A percentile compares a stretch with the other conserved stretches of the same genome.
These are phyloP conservation scores for Rhodotorula sp. DNA, from an alignment of 1,284 basidiomycete species.

Conservation along the genomic window DNA sequence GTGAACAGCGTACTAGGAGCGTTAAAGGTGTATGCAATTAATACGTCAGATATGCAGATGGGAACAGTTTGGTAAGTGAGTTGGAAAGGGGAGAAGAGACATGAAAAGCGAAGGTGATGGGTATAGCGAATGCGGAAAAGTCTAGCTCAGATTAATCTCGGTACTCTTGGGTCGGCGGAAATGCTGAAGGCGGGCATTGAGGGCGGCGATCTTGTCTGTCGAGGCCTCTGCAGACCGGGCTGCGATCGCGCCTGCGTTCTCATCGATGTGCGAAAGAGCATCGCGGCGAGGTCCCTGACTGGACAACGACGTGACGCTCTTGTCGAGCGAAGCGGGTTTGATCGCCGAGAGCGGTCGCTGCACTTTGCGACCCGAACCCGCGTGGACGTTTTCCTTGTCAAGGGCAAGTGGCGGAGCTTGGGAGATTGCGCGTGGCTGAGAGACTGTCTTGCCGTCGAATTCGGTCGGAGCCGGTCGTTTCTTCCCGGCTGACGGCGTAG, in stretches of 20 bases:
- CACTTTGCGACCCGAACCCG: background rate
- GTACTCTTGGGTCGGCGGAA: conserved; percentile 5
- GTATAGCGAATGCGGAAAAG: background rate
- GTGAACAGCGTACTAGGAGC: background rate
- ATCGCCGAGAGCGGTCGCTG: background rate
- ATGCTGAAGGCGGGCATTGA: conserved; percentile 3
- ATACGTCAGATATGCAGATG: background rate
- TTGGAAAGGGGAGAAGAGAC: background rate
- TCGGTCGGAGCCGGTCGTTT: conserved; percentile 35
- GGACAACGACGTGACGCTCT: background rate
- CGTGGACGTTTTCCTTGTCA: conserved; percentile 26
- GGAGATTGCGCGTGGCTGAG: conserved; percentile 26
- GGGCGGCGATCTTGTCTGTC: conserved; percentile 3
- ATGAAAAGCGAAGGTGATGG: background rate
- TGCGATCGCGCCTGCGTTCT: conserved; percentile 1
- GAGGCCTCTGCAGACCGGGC: background rate
- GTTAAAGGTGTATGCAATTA: background rate
- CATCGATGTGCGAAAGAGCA: conserved; percentile 14
- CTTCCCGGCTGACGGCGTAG: conserved; percentile 14
- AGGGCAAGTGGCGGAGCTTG: conserved; percentile 7
- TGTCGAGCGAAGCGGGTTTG: background rate
- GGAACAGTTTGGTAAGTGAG: background rate
- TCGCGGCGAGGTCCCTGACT: background rate
- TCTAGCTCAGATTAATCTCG: background rate
- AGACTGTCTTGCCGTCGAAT: conserved; percentile 16